Evolutionary conservation across 345 rosid species (phyloP).

Genomic region (Lepidium didymum): DNA sequence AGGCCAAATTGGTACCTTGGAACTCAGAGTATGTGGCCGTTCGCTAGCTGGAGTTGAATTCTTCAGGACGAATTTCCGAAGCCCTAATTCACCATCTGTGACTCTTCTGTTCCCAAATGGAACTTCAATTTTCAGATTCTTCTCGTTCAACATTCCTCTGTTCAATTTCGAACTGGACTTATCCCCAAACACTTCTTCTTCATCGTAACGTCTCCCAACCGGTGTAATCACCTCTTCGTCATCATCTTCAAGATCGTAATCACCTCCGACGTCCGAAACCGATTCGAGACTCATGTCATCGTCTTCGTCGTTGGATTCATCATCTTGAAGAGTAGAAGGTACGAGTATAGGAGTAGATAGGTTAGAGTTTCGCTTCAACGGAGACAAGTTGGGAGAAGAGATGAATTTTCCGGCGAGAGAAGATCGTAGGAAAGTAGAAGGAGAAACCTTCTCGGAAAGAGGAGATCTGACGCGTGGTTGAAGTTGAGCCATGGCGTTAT

Average conservation of each 20-base stretch:
- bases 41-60: constrained; percentile 38
- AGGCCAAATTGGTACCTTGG: constrained; percentile 22
- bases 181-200: constrained; percentile 31
- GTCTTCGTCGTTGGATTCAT: constrained; percentile 10
- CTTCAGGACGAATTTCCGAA: constrained; percentile 12
- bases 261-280: constrained; percentile 40
- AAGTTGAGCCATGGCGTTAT: constrained; percentile 16
- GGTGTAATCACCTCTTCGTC: background rate
- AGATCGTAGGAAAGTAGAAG: constrained; percentile 5
- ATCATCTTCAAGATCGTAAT: constrained; percentile 30
- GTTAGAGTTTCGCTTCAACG: constrained; percentile 50
- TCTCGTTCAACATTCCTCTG: constrained; percentile 49
- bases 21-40: constrained; percentile 40
- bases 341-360: constrained; percentile 40
- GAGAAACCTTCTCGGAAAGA: constrained; percentile 42
- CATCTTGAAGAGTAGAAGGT: constrained; percentile 21
- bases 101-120: constrained; percentile 48
- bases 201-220: constrained; percentile 21
- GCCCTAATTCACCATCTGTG: constrained; percentile 43
- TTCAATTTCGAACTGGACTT: constrained; percentile 35
- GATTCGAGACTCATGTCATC: constrained; percentile 62
- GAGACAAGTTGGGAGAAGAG: constrained; percentile 44
- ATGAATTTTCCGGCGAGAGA: background rate
- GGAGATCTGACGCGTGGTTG: constrained; percentile 63
- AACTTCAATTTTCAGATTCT: constrained; percentile 61